phyloP scores from a whole-genome alignment of 1,284 basidiomycete genomes.

The Rhodofomes roseus region DNA sequence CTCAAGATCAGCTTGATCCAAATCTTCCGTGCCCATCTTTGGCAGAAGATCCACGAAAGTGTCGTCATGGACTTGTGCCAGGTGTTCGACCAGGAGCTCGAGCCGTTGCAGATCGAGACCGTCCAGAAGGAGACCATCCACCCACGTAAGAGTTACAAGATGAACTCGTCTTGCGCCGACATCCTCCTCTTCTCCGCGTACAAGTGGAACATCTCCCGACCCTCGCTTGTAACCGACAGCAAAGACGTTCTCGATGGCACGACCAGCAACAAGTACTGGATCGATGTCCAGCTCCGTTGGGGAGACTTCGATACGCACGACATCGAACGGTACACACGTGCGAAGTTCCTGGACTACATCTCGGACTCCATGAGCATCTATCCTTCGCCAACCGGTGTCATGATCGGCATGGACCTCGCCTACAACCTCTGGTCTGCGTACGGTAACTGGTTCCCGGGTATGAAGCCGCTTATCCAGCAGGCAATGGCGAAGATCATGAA shows the following conservation, averaged over 20 bases:
- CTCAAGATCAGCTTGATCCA: slow-evolving; percentile 98
- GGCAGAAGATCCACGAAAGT: slow-evolving; percentile 95
- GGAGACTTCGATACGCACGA: slow-evolving; percentile 99
- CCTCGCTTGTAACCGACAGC: slow-evolving; percentile 92
- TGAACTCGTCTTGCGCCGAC: slow-evolving; percentile 98
- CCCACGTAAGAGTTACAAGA: slow-evolving; percentile 99
- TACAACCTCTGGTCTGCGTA: slow-evolving; percentile 99
- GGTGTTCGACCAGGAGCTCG: slow-evolving; percentile 98
- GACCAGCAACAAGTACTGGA: slow-evolving; percentile 98
- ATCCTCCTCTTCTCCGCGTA: slow-evolving; percentile 96
- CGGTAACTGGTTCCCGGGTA: slow-evolving; percentile 98
- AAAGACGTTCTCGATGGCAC: slow-evolving; percentile 97
- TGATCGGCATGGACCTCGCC: slow-evolving; percentile 97
- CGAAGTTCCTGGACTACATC: slow-evolving; percentile 96
- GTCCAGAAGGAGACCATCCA: slow-evolving; percentile 99
- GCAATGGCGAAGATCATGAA: slow-evolving; percentile 99
- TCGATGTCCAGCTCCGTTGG: slow-evolving; percentile 98
- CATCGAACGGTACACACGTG: slow-evolving; percentile 95
- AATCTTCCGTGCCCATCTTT: slow-evolving; percentile 99
- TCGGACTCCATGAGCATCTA: slow-evolving; percentile 98
- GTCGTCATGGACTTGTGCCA: slow-evolving; percentile 99
- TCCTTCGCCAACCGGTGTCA: slow-evolving; percentile 95
- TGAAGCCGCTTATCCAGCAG: slow-evolving; percentile 97
- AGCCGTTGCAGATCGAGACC: slow-evolving; percentile 97
- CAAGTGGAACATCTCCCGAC: slow-evolving; percentile 98